phyloP scores from a whole-genome alignment of 2,329 filamentous ascomycete genomes.

The Eurotiales sp. region DNA sequence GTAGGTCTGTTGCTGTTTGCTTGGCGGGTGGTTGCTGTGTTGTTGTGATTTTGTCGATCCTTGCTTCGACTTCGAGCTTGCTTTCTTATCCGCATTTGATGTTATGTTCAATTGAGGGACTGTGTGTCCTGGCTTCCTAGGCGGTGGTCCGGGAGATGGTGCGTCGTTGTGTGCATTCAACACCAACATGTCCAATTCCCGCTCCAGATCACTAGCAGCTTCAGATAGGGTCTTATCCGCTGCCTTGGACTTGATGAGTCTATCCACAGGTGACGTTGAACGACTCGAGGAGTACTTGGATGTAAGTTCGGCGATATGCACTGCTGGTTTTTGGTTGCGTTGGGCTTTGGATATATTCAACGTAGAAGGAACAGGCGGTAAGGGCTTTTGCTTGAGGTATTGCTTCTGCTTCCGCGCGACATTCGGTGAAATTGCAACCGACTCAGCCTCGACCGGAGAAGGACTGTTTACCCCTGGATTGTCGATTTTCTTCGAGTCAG shows the following conservation, averaged over 20 bases:
- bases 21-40: not conserved
- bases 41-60: not conserved
- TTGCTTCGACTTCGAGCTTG: not conserved
- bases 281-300: slow-evolving; percentile 10
- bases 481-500: slow-evolving; percentile 22
- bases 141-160: not conserved
- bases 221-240: slow-evolving; percentile 24
- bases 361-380: slow-evolving; percentile 31
- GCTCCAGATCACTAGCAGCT: slow-evolving; percentile 36
- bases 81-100: not conserved
- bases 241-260: slow-evolving; percentile 1
- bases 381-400: slow-evolving; percentile 37
- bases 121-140: not conserved
- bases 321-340: not conserved
- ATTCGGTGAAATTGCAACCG: not conserved
- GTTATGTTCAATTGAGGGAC: slow-evolving; percentile 3
- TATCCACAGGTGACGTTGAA: slow-evolving; percentile 2
- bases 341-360: slow-evolving; percentile 11
- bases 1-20: slow-evolving; percentile 3
- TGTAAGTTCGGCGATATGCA: slow-evolving; percentile 6
- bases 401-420: not conserved
- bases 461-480: not conserved
- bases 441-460: not conserved
- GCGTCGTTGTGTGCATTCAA: slow-evolving; percentile 4
- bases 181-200: slow-evolving; percentile 26